phyloP scores from a whole-genome alignment of 139 green algal species.

The Volvox africanus region DNA sequence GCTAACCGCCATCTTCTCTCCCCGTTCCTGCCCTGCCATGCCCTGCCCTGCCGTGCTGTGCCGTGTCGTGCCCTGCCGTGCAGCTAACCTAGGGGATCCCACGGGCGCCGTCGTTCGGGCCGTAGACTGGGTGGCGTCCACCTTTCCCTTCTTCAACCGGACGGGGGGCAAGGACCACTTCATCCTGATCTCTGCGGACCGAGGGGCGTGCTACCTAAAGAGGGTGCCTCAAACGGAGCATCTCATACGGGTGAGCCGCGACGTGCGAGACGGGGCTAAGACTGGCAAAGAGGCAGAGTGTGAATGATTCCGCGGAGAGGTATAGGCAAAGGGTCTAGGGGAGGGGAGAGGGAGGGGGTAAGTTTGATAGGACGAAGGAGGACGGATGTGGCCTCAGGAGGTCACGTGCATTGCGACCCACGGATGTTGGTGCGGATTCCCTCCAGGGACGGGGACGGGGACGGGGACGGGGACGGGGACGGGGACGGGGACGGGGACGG shows the following conservation, averaged over 20 bases:
- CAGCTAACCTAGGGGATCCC: conserved; percentile 47
- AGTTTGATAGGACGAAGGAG: no score
- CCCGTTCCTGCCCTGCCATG: no score
- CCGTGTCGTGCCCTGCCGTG: no score
- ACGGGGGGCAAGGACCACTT: conserved; percentile 25
- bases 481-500: no score
- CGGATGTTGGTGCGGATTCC: no score
- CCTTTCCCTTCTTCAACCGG: conserved; percentile 52
- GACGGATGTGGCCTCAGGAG: no score
- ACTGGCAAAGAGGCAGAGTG: no score
- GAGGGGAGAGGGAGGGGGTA: not conserved
- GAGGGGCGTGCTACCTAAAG: conserved; percentile 34
- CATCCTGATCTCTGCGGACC: conserved; percentile 23
- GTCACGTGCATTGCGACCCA: no score
- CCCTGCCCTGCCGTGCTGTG: no score
- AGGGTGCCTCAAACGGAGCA: conserved; percentile 4
- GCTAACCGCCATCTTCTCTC: no score
- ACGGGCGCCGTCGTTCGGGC: conserved; percentile 3
- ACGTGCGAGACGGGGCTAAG: no score
- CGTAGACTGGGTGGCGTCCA: conserved; percentile 25
- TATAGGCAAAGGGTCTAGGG: not conserved
- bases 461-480: not conserved
- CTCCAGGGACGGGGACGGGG: not conserved
- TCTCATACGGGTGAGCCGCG: conserved; percentile 29
- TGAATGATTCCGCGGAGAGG: not conserved